A percentile compares a stretch with the other conserved stretches of the same genome.
These are phyloP conservation scores for Nakazawaea laoshanensis DNA, from an alignment of 805 yeast genomes.

Conservation along the genomic window DNA sequence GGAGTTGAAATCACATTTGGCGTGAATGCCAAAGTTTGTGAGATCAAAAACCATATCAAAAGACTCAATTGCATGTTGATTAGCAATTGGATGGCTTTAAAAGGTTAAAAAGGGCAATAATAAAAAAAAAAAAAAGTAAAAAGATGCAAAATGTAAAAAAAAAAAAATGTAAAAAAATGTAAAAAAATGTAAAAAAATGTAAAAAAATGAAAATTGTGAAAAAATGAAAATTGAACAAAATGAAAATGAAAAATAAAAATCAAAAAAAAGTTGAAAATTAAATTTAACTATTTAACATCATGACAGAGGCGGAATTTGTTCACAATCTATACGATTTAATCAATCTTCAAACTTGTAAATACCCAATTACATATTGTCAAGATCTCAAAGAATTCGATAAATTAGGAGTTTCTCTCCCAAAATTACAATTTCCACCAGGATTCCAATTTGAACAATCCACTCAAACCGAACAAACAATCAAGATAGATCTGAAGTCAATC, in stretches of 20 bases:
- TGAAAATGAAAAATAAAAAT: too few species aligned
- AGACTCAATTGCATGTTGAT: too few species aligned
- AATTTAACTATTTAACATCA: too few species aligned
- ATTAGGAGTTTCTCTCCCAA: constrained; percentile 9
- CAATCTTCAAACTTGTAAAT: constrained; percentile 3
- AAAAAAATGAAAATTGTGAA: too few species aligned
- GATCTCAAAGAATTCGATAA: constrained; percentile 8
- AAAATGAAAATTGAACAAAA: background rate
- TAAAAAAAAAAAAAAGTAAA: too few species aligned
- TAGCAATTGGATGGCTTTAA: too few species aligned
- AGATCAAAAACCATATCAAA: too few species aligned
- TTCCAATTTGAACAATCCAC: constrained; percentile 3
- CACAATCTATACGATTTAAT: constrained; percentile 5
- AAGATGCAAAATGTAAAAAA: too few species aligned
- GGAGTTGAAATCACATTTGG: constrained; percentile 4
- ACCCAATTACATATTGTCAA: background rate
- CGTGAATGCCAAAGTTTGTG: constrained; percentile 4
- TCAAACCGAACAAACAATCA: constrained; percentile 8
- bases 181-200: too few species aligned
- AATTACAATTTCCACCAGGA: constrained; percentile 1
- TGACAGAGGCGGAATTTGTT: constrained; percentile 8
- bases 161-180: too few species aligned
- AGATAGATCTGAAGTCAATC: constrained; percentile 29
- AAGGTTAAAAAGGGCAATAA: too few species aligned
- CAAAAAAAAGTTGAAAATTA: too few species aligned